These are phyloP conservation scores for Globisporangium barbulae DNA, from an alignment of 352 stramenopile species.

Conservation along the genomic window DNA sequence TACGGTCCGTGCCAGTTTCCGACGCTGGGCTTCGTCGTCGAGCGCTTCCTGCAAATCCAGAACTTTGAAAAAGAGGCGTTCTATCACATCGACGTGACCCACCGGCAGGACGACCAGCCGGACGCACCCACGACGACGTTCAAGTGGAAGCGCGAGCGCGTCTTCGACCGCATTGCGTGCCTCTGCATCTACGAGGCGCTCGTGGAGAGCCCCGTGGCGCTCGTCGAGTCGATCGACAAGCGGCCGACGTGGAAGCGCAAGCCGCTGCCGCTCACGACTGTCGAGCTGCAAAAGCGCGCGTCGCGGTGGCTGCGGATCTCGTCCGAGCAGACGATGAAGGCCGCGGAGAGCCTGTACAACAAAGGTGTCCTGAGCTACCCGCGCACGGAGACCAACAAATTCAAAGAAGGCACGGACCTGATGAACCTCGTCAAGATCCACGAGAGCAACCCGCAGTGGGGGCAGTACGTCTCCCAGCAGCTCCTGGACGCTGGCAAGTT, in stretches of 20 bases:
- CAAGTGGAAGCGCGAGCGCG: conserved; percentile 91
- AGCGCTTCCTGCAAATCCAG: conserved; percentile 92
- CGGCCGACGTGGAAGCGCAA: conserved; percentile 92
- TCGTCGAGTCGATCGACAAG: conserved; percentile 69
- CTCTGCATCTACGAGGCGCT: conserved; percentile 92
- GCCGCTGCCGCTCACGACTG: conserved; percentile 96
- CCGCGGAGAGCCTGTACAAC: conserved; percentile 96
- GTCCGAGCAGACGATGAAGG: conserved; percentile 96
- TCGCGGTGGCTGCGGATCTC: conserved; percentile 95
- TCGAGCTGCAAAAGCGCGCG: conserved; percentile 98
- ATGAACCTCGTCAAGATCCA: conserved; percentile 73
- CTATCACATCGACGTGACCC: conserved; percentile 92
- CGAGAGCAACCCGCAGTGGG: conserved; percentile 67
- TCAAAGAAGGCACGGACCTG: conserved; percentile 93
- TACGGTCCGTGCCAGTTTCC: conserved; percentile 99
- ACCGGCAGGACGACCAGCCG: conserved; percentile 44
- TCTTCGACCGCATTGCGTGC: conserved; percentile 95
- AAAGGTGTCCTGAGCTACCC: conserved; percentile 98
- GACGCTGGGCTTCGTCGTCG: conserved; percentile 97
- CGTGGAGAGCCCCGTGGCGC: conserved; percentile 55
- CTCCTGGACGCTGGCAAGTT: conserved; percentile 66
- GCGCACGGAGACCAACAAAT: conserved; percentile 99
- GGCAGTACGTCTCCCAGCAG: conserved; percentile 64
- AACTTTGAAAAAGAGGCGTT: conserved; percentile 97
- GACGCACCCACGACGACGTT: conserved; percentile 86